Conservation (phyloP, 176 grass and related monocot genomes). For the Urochloa ruziziensis region DNA sequence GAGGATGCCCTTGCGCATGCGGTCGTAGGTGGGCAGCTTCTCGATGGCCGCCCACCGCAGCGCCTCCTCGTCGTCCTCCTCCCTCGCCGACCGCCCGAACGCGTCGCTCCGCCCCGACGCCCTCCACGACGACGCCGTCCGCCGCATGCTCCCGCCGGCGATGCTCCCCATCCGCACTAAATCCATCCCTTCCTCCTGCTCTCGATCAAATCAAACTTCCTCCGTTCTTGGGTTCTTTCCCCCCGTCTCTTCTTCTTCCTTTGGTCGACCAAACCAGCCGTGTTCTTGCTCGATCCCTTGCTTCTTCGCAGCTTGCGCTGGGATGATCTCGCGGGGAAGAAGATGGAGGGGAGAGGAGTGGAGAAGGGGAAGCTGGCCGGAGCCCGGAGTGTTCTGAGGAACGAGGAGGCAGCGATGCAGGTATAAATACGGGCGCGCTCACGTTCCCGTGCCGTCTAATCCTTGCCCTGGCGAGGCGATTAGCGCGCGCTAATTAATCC, state of each 20-base stretch:
- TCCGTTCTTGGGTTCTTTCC: background rate
- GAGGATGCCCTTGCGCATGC: constrained; percentile 81
- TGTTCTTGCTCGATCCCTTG: background rate
- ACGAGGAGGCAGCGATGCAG: background rate
- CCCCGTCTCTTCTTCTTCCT: background rate
- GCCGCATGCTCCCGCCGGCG: constrained; percentile 32
- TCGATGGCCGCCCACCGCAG: constrained; percentile 92
- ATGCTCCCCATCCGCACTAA: constrained; percentile 40
- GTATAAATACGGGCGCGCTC: constrained; percentile 23
- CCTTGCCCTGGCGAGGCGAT: background rate
- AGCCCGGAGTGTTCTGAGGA: background rate
- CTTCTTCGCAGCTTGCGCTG: background rate
- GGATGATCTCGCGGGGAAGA: background rate
- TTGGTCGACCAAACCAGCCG: background rate
- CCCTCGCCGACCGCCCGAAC: constrained; percentile 62
- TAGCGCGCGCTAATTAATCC: background rate
- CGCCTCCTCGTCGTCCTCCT: constrained; percentile 95
- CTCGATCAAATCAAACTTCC: background rate
- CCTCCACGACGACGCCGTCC: constrained; percentile 61
- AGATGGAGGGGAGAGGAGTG: background rate
- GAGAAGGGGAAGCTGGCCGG: background rate
- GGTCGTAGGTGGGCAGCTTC: constrained; percentile 91
- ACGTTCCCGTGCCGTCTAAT: background rate
- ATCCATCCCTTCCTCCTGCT: constrained; percentile 9
- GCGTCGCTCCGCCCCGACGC: constrained; percentile 42